Conservation (phyloP, 371 early-diverging fungal genomes). For the Haplosporangium sp. region DNA sequence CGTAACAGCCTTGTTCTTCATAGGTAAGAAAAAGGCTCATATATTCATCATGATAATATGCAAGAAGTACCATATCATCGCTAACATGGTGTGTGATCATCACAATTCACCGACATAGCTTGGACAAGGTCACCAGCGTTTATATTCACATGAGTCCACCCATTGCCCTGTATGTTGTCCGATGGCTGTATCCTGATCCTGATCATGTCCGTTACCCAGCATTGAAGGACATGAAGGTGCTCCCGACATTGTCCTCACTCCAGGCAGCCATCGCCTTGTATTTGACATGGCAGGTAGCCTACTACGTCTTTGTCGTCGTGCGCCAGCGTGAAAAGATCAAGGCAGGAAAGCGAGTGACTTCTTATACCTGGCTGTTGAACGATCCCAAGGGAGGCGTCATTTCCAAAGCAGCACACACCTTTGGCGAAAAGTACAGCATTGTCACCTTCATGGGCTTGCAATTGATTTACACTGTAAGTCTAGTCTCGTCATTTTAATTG, state of each 20-base stretch:
- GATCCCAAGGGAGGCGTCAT: constrained; percentile 65
- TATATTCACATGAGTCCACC: constrained; percentile 79
- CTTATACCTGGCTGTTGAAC: constrained; percentile 75
- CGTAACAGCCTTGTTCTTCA: constrained; percentile 61
- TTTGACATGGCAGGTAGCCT: constrained; percentile 74
- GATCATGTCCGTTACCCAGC: constrained; percentile 59
- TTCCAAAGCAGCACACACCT: constrained; percentile 59
- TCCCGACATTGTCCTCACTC: constrained; percentile 58
- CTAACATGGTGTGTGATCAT: not conserved
- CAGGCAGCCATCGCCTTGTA: constrained; percentile 67
- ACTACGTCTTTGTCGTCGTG: constrained; percentile 73
- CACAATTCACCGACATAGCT: constrained; percentile 55
- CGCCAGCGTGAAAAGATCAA: constrained; percentile 72
- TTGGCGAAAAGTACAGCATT: constrained; percentile 67
- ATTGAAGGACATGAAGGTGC: constrained; percentile 33
- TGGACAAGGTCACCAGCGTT: constrained; percentile 81
- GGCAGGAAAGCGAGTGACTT: constrained; percentile 69
- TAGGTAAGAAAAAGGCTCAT: constrained; percentile 23
- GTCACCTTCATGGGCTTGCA: constrained; percentile 77
- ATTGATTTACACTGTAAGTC: constrained; percentile 63
- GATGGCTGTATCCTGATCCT: constrained; percentile 69
- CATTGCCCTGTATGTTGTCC: constrained; percentile 67
- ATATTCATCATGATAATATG: not conserved
- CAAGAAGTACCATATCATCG: not conserved
- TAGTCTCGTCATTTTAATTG: constrained; percentile 45